Evolutionary conservation across 768 basidiomycete genomes (phyloP).

Genomic region (Lactifluus hygrophoroides): DNA sequence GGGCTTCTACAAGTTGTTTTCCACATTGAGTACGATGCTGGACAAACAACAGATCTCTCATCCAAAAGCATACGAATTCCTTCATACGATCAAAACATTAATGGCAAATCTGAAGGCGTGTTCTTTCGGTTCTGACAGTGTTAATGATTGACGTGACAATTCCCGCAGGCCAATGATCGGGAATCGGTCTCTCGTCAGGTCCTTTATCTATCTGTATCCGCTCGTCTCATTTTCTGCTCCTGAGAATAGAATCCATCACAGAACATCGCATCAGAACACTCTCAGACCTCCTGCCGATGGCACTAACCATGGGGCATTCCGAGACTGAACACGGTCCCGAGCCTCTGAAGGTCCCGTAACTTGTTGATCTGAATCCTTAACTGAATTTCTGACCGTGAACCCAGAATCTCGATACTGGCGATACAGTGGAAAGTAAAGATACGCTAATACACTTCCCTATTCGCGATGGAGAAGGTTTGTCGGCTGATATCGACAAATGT

Average conservation of each 20-base stretch:
- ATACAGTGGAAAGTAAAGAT: constrained; percentile 31
- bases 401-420: constrained; percentile 47
- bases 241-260: constrained; percentile 36
- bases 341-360: constrained; percentile 37
- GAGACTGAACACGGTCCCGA: constrained; percentile 39
- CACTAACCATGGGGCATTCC: constrained; percentile 38
- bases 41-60: constrained; percentile 44
- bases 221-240: not conserved
- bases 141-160: not conserved
- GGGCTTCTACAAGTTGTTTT: constrained; percentile 38
- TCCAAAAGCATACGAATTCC: constrained; percentile 42
- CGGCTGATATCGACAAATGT: constrained; percentile 22
- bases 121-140: not conserved
- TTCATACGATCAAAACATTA: constrained; percentile 48
- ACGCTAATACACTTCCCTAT: constrained; percentile 28
- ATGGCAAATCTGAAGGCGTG: constrained; percentile 58
- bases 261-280: constrained; percentile 35
- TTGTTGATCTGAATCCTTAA: not conserved
- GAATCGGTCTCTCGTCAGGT: constrained; percentile 51
- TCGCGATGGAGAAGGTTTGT: constrained; percentile 21
- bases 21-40: constrained; percentile 35
- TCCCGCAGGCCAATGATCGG: constrained; percentile 50
- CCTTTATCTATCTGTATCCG: not conserved
- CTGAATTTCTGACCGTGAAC: not conserved
- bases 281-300: constrained; percentile 34